Conservation (phyloP, 2,329 filamentous ascomycete genomes). For the Fusarium udum region DNA sequence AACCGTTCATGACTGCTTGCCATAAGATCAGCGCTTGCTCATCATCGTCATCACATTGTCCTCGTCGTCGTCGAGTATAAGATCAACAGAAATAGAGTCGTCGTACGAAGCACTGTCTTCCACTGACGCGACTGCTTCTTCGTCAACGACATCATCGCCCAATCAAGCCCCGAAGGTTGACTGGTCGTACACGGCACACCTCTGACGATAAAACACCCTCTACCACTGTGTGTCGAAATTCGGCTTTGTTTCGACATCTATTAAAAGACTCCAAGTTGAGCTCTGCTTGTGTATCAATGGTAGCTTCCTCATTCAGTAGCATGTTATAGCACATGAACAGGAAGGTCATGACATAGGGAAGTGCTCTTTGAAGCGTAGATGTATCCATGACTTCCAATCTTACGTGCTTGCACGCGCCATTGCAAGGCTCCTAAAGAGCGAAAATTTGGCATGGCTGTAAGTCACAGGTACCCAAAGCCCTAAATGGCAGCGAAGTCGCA, state of each 20-base stretch:
- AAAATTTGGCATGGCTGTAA: neutral
- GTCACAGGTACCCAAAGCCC: neutral
- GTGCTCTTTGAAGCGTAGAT: neutral
- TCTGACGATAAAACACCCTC: neutral
- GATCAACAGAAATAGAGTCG: too few relatives aligned
- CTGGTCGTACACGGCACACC: neutral
- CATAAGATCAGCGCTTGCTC: too few relatives aligned
- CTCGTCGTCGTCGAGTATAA: too few relatives aligned
- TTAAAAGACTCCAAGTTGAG: neutral
- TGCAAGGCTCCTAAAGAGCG: neutral
- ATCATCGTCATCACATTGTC: too few relatives aligned
- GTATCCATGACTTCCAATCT: neutral
- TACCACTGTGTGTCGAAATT: neutral
- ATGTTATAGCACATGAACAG: neutral
- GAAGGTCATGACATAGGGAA: neutral
- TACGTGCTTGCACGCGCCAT: neutral
- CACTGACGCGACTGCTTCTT: fast-evolving
- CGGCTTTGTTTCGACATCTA: neutral
- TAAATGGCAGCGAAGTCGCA: neutral
- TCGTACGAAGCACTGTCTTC: neutral
- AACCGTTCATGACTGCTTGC: too few relatives aligned
- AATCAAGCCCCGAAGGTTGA: neutral
- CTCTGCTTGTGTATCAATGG: neutral
- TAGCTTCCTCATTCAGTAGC: neutral
- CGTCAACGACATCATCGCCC: fast-evolving